These are phyloP conservation scores for Rhizophagus sp. DNA, from an alignment of 192 early-diverging fungal genomes.

Conservation along the genomic window DNA sequence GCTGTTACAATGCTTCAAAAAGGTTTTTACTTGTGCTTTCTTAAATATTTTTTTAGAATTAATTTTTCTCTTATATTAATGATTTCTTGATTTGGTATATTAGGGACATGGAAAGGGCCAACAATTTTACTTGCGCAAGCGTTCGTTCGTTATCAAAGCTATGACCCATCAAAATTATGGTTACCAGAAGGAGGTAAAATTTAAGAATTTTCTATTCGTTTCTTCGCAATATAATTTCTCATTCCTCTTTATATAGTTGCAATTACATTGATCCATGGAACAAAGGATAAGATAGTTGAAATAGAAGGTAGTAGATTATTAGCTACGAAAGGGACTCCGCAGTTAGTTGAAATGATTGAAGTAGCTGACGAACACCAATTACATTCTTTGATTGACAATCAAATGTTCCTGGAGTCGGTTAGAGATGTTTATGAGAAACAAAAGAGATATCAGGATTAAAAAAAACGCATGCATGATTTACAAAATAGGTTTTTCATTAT, in stretches of 20 bases:
- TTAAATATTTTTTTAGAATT: too few species aligned
- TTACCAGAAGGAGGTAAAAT: background rate
- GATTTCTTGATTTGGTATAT: background rate
- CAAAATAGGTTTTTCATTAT: too few species aligned
- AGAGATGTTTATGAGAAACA: slow-evolving; percentile 4
- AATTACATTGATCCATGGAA: background rate
- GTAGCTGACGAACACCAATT: background rate
- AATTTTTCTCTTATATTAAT: too few species aligned
- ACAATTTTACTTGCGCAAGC: slow-evolving; percentile 1
- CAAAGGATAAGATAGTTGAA: background rate
- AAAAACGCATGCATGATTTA: too few species aligned
- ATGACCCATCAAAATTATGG: background rate
- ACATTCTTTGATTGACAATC: slow-evolving; percentile 2
- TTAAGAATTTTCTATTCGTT: too few species aligned
- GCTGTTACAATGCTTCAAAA: slow-evolving; percentile 4
- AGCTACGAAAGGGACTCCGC: too few species aligned
- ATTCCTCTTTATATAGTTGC: background rate
- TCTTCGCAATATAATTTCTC: background rate
- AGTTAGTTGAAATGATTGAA: background rate
- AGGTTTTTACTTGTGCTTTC: background rate
- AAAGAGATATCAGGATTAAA: background rate
- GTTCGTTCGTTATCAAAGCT: background rate
- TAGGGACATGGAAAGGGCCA: background rate
- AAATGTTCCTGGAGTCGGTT: slow-evolving; percentile 4
- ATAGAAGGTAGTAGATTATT: background rate